A percentile compares a stretch with the other conserved stretches of the same genome.
These are phyloP conservation scores for Drosera spatulata DNA, from an alignment of 179 eudicot genomes.

Conservation along the genomic window DNA sequence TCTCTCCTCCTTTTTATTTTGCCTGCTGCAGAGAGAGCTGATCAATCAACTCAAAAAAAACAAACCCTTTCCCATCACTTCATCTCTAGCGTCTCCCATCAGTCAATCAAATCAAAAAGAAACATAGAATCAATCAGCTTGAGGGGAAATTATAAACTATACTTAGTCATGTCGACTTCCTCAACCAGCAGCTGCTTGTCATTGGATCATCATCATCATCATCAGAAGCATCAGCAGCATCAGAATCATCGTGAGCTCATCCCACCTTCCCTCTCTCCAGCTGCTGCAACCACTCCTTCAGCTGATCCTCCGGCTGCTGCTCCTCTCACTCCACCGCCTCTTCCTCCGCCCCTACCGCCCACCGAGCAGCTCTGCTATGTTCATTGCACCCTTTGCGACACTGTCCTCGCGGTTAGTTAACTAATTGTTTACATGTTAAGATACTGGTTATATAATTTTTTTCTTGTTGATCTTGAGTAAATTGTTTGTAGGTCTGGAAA, in stretches of 20 bases:
- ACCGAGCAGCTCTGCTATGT: constrained; percentile 92
- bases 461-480: too few relatives aligned
- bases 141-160: too few relatives aligned
- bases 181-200: constrained; percentile 9
- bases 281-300: too few relatives aligned
- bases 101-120: constrained; percentile 10
- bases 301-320: too few relatives aligned
- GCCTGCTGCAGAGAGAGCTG: too few relatives aligned
- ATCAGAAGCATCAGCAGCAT: constrained; percentile 9
- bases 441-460: too few relatives aligned
- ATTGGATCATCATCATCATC: constrained; percentile 15
- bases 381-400: constrained; percentile 74
- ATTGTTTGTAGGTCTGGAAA: too few relatives aligned
- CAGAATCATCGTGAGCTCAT: not conserved
- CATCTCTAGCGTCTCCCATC: constrained; percentile 15
- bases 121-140: too few relatives aligned
- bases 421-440: too few relatives aligned
- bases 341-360: constrained; percentile 19
- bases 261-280: too few relatives aligned
- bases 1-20: too few relatives aligned
- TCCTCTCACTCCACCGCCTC: constrained; percentile 8
- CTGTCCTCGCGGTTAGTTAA: constrained; percentile 70
- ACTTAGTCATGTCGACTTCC: constrained; percentile 21
- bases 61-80: not conserved
- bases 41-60: too few relatives aligned